Percentiles rank a stretch among this genome's conserved stretches.
These are phyloP conservation scores for Beta corolliflora DNA, from an alignment of 179 eudicot genomes.

Conservation along the genomic window DNA sequence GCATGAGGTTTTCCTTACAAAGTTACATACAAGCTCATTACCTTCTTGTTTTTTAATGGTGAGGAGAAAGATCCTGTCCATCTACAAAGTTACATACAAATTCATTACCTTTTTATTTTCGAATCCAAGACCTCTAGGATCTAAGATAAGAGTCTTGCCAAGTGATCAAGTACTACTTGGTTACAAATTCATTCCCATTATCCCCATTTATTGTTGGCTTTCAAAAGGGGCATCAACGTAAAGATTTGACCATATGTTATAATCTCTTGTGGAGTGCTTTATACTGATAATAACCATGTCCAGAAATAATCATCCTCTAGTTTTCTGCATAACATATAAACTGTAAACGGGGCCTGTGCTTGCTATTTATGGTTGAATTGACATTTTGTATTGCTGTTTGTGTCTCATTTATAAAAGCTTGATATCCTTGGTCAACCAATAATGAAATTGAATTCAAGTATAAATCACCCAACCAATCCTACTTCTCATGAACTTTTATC, in stretches of 20 bases:
- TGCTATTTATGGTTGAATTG: neutral
- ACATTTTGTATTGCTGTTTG: neutral
- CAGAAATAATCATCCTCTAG: neutral
- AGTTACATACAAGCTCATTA: neutral
- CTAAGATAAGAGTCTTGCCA: no score
- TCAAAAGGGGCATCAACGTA: no score
- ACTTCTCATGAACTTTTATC: slow-evolving; percentile 15
- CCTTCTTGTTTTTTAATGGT: neutral
- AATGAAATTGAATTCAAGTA: neutral
- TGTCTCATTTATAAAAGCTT: slow-evolving; percentile 3
- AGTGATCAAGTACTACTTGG: no score
- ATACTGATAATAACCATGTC: neutral
- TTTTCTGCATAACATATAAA: neutral
- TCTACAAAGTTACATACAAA: neutral
- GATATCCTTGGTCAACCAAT: neutral
- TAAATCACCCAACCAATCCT: neutral
- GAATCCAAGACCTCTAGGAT: no score
- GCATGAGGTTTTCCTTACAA: no score
- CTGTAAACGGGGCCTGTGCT: neutral
- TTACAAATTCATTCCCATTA: no score
- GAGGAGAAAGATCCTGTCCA: neutral
- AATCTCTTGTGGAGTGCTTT: neutral
- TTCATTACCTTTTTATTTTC: no score
- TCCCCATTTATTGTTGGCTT: no score
- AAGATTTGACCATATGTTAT: no score